Conservation (phyloP, 2,329 filamentous ascomycete genomes). For the Penicillium crustosum region DNA sequence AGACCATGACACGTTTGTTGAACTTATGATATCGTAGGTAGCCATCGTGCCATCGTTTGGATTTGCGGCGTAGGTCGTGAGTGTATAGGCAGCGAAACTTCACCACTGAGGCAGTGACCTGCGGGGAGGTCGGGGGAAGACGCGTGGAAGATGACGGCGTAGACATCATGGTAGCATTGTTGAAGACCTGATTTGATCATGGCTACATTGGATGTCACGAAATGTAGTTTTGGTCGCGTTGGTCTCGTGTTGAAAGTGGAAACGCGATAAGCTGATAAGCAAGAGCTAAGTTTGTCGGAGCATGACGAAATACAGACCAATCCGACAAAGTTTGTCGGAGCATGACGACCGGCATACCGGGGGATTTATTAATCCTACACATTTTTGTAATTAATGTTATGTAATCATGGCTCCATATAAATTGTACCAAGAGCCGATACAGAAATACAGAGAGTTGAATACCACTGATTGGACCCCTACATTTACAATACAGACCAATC, state of each 20-base stretch:
- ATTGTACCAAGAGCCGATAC: no score
- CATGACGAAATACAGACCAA: no score
- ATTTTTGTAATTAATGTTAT: no score
- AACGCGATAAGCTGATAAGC: neutral
- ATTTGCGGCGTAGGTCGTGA: constrained; percentile 78
- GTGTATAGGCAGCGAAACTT: constrained; percentile 87
- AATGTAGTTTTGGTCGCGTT: neutral
- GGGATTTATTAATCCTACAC: no score
- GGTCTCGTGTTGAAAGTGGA: neutral
- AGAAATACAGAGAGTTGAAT: no score
- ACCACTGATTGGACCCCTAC: no score
- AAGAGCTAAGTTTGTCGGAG: no score
- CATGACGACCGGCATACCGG: no score
- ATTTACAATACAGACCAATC: no score
- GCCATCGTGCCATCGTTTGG: constrained; percentile 93
- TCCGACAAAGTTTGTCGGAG: no score
- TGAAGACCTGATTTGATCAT: neutral
- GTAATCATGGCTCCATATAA: no score
- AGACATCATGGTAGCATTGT: constrained; percentile 21
- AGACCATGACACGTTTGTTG: constrained; percentile 88
- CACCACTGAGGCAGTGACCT: constrained; percentile 71
- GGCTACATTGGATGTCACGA: neutral
- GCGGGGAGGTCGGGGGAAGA: constrained; percentile 46
- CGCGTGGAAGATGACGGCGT: constrained; percentile 26
- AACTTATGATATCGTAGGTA: constrained; percentile 84